Evolutionary conservation across 2,329 filamentous ascomycete genomes (phyloP).

Genomic region (Phaeosphaeria sp.): DNA sequence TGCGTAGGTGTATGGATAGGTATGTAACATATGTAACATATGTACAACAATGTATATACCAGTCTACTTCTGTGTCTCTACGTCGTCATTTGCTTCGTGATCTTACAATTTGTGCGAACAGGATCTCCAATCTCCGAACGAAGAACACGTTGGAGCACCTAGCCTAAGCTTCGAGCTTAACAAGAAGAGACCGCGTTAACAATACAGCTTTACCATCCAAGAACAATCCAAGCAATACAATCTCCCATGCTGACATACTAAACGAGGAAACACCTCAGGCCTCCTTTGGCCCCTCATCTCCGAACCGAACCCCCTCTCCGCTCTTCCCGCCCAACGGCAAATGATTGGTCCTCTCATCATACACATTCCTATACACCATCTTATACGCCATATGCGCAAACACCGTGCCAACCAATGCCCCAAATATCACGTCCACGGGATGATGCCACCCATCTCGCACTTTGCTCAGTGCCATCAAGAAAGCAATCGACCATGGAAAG

Average conservation of each 20-base stretch:
- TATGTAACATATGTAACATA: slow-evolving; percentile 21
- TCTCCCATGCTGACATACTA: too few species aligned
- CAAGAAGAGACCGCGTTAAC: neutral
- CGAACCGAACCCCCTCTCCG: neutral
- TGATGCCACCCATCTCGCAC: slow-evolving; percentile 74
- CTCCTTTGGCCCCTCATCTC: neutral
- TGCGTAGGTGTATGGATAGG: slow-evolving; percentile 18
- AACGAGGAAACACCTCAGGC: neutral
- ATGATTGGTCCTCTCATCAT: slow-evolving; percentile 24
- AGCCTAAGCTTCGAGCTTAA: neutral
- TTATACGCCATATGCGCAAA: slow-evolving; percentile 69
- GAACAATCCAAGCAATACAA: neutral
- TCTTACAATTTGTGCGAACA: neutral
- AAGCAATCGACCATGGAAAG: slow-evolving; percentile 67
- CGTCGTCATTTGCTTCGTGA: neutral
- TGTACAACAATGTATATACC: slow-evolving; percentile 12
- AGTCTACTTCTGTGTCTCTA: neutral
- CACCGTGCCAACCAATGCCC: slow-evolving; percentile 66
- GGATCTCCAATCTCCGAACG: neutral
- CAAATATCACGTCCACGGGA: slow-evolving; percentile 71
- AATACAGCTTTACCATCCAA: neutral
- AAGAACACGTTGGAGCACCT: neutral
- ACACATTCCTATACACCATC: slow-evolving; percentile 60
- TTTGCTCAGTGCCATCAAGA: slow-evolving; percentile 69
- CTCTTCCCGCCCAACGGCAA: slow-evolving; percentile 12